A percentile compares a stretch with the other conserved stretches of the same genome.
phyloP scores from a whole-genome alignment of 257 asterid species.

The Hygrophila difformis region DNA sequence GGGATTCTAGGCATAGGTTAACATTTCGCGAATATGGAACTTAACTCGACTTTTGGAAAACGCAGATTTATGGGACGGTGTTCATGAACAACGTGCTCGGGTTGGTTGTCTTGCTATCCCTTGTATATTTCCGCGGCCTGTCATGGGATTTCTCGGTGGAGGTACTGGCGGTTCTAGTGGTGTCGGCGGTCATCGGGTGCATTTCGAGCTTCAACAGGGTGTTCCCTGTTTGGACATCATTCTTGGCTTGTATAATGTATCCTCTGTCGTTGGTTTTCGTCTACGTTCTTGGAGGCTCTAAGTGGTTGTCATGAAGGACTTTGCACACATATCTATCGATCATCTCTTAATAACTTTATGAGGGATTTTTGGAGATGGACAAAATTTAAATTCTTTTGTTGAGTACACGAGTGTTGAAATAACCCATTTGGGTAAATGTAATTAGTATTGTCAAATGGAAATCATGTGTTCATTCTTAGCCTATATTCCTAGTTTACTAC shows the following conservation, averaged over 20 bases:
- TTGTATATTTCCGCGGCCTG: slow-evolving; percentile 33
- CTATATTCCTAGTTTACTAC: too few species aligned
- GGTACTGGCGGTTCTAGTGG: slow-evolving; percentile 30
- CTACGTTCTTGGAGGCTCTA: slow-evolving; percentile 25
- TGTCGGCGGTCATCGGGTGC: slow-evolving; percentile 35
- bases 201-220: slow-evolving; percentile 27
- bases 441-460: too few species aligned
- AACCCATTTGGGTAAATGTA: too few species aligned
- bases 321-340: too few species aligned
- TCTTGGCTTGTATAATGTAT: slow-evolving; percentile 34
- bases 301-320: slow-evolving; percentile 22
- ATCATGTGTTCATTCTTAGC: too few species aligned
- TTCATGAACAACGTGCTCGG: slow-evolving; percentile 53
- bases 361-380: too few species aligned
- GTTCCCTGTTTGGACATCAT: slow-evolving; percentile 34
- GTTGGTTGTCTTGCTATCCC: slow-evolving; percentile 33
- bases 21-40: neutral
- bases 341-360: too few species aligned
- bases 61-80: slow-evolving; percentile 53
- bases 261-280: slow-evolving; percentile 44
- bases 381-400: too few species aligned
- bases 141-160: slow-evolving; percentile 39
- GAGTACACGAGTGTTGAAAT: too few species aligned
- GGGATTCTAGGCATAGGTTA: neutral
- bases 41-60: neutral